These are phyloP conservation scores for cucumber (Cucumis sativus) DNA, from an alignment of 306 rosid genomes.

Conservation along the genomic window Cucumber_9930_V3 NC_026658.2:25795001-25795500, in stretches of 20 bases:
- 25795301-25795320: slow-evolving; percentile 86
- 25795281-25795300: slow-evolving; percentile 86
- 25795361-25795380: slow-evolving; percentile 61
- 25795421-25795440: slow-evolving; percentile 30
- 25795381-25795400: slow-evolving; percentile 61
- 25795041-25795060: slow-evolving; percentile 72
- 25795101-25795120: slow-evolving; percentile 92
- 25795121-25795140: slow-evolving; percentile 65
- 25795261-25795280: slow-evolving; percentile 82
- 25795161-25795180: slow-evolving; percentile 33
- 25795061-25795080: slow-evolving; percentile 84
- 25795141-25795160: slow-evolving; percentile 69
- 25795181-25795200: slow-evolving; percentile 75
- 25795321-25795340: slow-evolving; percentile 84
- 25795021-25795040: slow-evolving; percentile 72
- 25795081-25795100: slow-evolving; percentile 75
- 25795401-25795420: slow-evolving; percentile 90
- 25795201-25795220: slow-evolving; percentile 42
- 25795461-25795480: background rate
- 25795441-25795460: background rate
- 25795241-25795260: slow-evolving; percentile 41
- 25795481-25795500: background rate
- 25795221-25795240: slow-evolving; percentile 24
- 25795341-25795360: slow-evolving; percentile 89
- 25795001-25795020: slow-evolving; percentile 87